Evolutionary conservation across 2,329 filamentous ascomycete genomes (phyloP), one percentile per base, ranked within the genome.

Genomic region (Aureobasidium sp.): DNA sequence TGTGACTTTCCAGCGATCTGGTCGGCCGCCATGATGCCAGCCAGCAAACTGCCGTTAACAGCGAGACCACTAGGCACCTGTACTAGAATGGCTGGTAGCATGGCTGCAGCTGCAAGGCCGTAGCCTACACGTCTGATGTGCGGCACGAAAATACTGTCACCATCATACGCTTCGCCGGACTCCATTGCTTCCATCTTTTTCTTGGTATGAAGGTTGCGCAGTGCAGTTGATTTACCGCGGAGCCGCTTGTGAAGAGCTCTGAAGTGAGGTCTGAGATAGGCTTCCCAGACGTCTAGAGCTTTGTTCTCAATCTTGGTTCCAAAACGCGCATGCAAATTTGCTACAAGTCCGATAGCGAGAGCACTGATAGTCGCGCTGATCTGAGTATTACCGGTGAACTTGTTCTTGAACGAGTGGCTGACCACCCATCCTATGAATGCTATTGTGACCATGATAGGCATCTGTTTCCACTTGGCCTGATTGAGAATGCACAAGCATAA

Each of bases 51-150:
- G 1, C 80, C 80, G 49, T 72, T 75, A 1, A 81, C 79, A 2
- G 79, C 77, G 2, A 84, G 68, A 1, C 80, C 80, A 2, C 74
- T 78, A 0, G 80, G 80, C 0, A 84, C 80, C 55, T 82, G 78
- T 2, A 83, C 79, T 58, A 94, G 94, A 58, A 95, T 94, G 4
- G 86, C 90, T 0, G 90, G 90, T 8, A 95, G 72, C 76, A 95
- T 88, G 1, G 87, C 85, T 0, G 88, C 88, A 0, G 89, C 89
- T 0, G 90, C 90, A 2, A 95, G 79, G 1, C 86, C 86, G 65
- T 90, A 89, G 11, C 85, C 82, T 5, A 81, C 70, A 6, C 73
- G 69, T 6, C 75, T 67, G 3, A n/a, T 69, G 62, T 57, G 68
- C 11, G 64, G 57, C 37, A 63, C 56, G 51, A 62, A 64, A n/a